These are phyloP conservation scores for Penicillium steckii DNA, from an alignment of 495 filamentous ascomycete species.

Conservation along the genomic window DNA sequence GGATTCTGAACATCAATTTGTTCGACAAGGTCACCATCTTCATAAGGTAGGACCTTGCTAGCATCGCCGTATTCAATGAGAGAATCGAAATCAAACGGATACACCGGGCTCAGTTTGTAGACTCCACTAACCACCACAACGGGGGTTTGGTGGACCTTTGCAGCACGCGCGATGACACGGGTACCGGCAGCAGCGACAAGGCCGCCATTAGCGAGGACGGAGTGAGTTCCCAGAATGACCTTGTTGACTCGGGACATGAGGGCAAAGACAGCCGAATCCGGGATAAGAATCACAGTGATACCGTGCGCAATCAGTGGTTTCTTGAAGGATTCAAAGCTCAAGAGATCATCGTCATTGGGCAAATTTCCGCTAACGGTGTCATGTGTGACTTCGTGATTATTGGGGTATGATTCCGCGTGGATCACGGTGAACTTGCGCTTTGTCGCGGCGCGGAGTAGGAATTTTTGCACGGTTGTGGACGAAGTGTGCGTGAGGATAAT, in stretches of 20 bases:
- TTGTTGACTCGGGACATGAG: conserved; percentile 94
- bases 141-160: conserved; percentile 72
- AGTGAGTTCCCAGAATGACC: conserved; percentile 83
- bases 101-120: conserved; percentile 87
- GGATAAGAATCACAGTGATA: conserved; percentile 76
- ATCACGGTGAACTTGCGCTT: conserved; percentile 89
- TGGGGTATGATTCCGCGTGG: conserved; percentile 69
- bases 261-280: conserved; percentile 82
- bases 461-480: conserved; percentile 79
- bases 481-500: conserved; percentile 82
- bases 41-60: conserved; percentile 67
- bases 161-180: conserved; percentile 75
- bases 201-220: conserved; percentile 82
- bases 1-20: conserved; percentile 79
- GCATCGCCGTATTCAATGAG: conserved; percentile 81
- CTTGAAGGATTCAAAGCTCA: conserved; percentile 58
- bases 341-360: conserved; percentile 42
- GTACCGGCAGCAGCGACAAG: conserved; percentile 78
- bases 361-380: conserved; percentile 54
- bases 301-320: conserved; percentile 75
- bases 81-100: conserved; percentile 73
- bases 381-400: conserved; percentile 62
- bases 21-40: conserved; percentile 71
- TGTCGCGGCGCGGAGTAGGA: conserved; percentile 76
- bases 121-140: conserved; percentile 83